Base-by-base conservation (phyloP, 768 basidiomycete genomes). In the Tephrocybe sp. region DNA sequence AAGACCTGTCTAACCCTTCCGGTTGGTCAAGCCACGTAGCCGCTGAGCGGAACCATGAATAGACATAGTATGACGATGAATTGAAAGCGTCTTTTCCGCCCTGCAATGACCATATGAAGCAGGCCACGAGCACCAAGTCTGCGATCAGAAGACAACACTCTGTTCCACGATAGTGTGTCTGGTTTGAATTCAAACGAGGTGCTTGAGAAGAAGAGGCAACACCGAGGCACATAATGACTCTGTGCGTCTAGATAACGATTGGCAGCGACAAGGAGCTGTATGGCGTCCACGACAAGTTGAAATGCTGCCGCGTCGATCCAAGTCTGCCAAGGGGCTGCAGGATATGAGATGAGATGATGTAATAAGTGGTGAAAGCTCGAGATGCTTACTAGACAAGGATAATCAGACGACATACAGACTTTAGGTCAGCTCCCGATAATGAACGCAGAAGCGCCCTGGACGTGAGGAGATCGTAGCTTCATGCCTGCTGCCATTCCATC, bases 401-500 rank as follows among this genome's bases (percentile, higher is more conserved):
- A 2, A 30, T n/a, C 26, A 47, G 49, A 51, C 45, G 33, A 2
- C n/a, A 7, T 21, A 11, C 38, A 39, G 38, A 39, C n/a, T 48
- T n/a, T 55, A 20, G 44, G 40, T 47, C 50, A 51, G 26, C 54
- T 55, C 54, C 18, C 45, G 41, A 51, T 2, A 32, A 24, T 20
- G 25, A 39, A 48, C 41, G 42, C 21, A 9, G 14, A 14, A 37
- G 30, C 21, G 45, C 48, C 38, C 46, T 51, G 50, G 48, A 25
- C 26, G 50, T 33, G 36, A 25, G 23, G 50, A 55, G 54, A 45
- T 51, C 45, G 50, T 44, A 32, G 54, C 50, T 51, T 47, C 45
- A 39, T 24, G 28, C 33, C 41, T 46, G 54, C 54, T 30, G 28
- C 28, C 28, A 30, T 5, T 5, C 11, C 5, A 30, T 30, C 28